Base-by-base conservation (phyloP, 371 early-diverging fungal species). In the Mucor mucedo region DNA sequence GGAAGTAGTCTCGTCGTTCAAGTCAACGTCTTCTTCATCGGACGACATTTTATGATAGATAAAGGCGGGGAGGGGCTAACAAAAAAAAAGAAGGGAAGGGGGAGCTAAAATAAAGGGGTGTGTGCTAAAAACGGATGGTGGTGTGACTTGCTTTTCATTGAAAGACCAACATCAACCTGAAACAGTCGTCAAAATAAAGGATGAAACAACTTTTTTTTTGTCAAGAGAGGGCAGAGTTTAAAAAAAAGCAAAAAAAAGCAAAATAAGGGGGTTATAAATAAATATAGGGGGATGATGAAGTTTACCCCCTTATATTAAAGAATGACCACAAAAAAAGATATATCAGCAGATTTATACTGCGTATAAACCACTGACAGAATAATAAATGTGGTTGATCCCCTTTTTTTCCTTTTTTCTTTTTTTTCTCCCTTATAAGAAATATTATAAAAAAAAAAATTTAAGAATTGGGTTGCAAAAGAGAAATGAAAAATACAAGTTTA, bases 21-120 rank as follows among this genome's bases (percentile, higher is more conserved):
- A 59, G 41, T 78, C 78, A 28, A 75, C 52, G 41, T 78, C 82
- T 49, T 82, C 81, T 69, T 81, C 82, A 60, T 78, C 82, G 4
- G 82, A 79, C 14, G 79, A 78, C 79, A 78, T 33, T 60, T 28
- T 40, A 29, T 27, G 16, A 11, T 38, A 8, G 7, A 32, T 40
- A 54, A 16, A 2, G 14, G 38, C 48, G 32, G 16, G 4, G 28
- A 21, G 21, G 21, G 21, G 21, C 21, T 21, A 21, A 21, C 21
- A 21, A 21, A 21, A 21, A 52, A 32, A 42, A 41, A 57, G 21
- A 40, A 33, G 30, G 50, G 27, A 40, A 45, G n/a, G 42, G 42
- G 42, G n/a, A 42, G 6, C 42, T 42, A 50, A 42, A 41, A 10
- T 27, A 41, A 35, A 47, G 27, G 27, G 48, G 5, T 47, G 21